A percentile compares a stretch with the other conserved stretches of the same genome.
Conservation (phyloP, 2,329 filamentous ascomycete genomes). For the Basipetospora chlamydospora region DNA sequence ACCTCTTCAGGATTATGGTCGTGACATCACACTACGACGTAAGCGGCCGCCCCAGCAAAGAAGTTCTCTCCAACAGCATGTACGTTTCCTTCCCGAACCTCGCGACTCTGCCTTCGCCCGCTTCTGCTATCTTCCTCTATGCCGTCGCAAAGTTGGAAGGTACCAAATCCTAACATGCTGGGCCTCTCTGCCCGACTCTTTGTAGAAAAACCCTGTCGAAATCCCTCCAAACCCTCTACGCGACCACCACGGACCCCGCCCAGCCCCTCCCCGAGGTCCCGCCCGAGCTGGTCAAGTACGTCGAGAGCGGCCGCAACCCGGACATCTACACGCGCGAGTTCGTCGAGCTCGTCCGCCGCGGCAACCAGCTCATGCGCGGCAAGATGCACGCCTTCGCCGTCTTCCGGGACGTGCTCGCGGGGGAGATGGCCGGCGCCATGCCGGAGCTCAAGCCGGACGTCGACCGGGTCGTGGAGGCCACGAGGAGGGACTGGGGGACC, state of each 20-base stretch:
- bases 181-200: too few relatives aligned
- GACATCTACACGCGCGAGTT: constrained; percentile 65
- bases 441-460: constrained; percentile 44
- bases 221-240: constrained; percentile 23
- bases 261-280: constrained; percentile 36
- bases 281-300: constrained; percentile 51
- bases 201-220: constrained; percentile 24
- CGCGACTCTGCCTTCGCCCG: constrained; percentile 4
- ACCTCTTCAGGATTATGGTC: constrained; percentile 49
- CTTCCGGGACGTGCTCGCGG: constrained; percentile 49
- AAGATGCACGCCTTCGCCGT: constrained; percentile 45
- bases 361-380: constrained; percentile 53
- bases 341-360: constrained; percentile 50
- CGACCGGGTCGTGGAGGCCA: constrained; percentile 31
- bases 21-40: constrained; percentile 47
- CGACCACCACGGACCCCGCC: constrained; percentile 23
- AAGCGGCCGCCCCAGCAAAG: constrained; percentile 32
- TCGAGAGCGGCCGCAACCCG: constrained; percentile 57
- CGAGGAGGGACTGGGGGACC: constrained; percentile 17
- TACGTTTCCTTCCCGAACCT: constrained; percentile 12
- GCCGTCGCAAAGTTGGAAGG: too few relatives aligned
- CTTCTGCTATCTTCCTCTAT: neutral
- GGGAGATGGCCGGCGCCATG: constrained; percentile 40
- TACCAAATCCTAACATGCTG: constrained; percentile 1
- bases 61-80: constrained; percentile 42